Percentiles rank a stretch among this genome's conserved stretches.
Evolutionary conservation across 208 protist species (phyloP).

Genomic region (Trypanosoma melophagium): DNA sequence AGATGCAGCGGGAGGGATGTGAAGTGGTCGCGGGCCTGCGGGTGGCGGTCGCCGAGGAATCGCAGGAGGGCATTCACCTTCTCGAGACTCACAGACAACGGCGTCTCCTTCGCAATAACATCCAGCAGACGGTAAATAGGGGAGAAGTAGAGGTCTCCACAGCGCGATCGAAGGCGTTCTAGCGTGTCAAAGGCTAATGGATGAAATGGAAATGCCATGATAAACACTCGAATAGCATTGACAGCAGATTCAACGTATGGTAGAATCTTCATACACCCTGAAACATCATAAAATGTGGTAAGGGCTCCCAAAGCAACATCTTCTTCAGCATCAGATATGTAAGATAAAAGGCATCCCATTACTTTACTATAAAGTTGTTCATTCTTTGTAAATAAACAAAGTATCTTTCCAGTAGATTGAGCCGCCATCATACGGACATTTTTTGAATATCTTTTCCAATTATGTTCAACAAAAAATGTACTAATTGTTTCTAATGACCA

Average conservation of each 20-base stretch:
- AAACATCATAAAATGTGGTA: conserved; percentile 23
- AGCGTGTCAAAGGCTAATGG: conserved; percentile 54
- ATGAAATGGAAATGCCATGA: conserved; percentile 24
- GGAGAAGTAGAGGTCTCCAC: conserved; percentile 43
- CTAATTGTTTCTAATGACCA: conserved; percentile 61
- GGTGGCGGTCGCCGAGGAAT: conserved; percentile 49
- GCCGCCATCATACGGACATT: conserved; percentile 48
- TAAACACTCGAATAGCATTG: conserved; percentile 19
- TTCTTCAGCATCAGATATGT: conserved; percentile 31
- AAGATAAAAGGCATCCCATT: conserved; percentile 35
- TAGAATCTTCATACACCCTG: conserved; percentile 14
- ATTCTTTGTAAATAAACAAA: conserved; percentile 34
- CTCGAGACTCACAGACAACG: conserved; percentile 61
- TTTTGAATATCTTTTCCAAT: conserved; percentile 48
- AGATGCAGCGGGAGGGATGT: conserved; percentile 51
- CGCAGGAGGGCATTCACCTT: conserved; percentile 74
- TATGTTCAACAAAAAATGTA: conserved; percentile 49
- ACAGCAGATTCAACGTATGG: conserved; percentile 8
- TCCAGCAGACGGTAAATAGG: conserved; percentile 63
- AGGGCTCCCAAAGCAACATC: conserved; percentile 21
- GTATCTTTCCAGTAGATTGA: conserved; percentile 38
- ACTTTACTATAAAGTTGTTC: conserved; percentile 27
- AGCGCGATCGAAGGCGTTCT: conserved; percentile 47
- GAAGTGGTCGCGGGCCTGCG: conserved; percentile 39
- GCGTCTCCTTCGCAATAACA: conserved; percentile 52